Evolutionary conservation across 805 yeast genomes (phyloP).

Genomic region (Schizosaccharomyces japonicus): DNA sequence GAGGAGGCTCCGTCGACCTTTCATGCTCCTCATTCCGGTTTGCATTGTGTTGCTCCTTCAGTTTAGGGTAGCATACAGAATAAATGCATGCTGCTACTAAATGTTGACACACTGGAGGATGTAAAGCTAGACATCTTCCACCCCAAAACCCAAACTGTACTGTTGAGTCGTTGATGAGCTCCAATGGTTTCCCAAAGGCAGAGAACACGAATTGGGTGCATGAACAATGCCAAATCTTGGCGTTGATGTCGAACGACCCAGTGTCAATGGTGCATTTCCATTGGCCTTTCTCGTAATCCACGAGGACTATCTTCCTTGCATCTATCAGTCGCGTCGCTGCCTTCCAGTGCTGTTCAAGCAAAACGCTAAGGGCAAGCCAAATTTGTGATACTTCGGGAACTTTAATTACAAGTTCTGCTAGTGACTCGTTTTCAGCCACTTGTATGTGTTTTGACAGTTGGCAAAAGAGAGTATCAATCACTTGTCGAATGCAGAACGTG

Average conservation of each 20-base stretch:
- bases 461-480: no score
- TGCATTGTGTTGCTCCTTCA: no score
- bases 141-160: neutral
- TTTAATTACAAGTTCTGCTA: neutral
- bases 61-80: neutral
- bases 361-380: neutral
- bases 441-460: no score
- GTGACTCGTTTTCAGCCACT: no score
- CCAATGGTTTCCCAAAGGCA: neutral
- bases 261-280: neutral
- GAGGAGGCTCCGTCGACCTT: no score
- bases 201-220: neutral
- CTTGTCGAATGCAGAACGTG: no score
- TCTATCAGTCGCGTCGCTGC: neutral
- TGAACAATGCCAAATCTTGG: neutral
- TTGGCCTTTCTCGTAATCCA: neutral
- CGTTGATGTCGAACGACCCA: neutral
- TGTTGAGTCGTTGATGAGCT: no score
- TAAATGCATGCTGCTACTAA: neutral
- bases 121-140: neutral
- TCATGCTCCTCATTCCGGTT: no score
- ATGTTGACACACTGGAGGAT: neutral
- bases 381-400: neutral
- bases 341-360: neutral
- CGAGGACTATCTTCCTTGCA: neutral